Base-by-base conservation (phyloP, 2,329 filamentous ascomycete genomes). In the Taxawa tesnikishii region DNA sequence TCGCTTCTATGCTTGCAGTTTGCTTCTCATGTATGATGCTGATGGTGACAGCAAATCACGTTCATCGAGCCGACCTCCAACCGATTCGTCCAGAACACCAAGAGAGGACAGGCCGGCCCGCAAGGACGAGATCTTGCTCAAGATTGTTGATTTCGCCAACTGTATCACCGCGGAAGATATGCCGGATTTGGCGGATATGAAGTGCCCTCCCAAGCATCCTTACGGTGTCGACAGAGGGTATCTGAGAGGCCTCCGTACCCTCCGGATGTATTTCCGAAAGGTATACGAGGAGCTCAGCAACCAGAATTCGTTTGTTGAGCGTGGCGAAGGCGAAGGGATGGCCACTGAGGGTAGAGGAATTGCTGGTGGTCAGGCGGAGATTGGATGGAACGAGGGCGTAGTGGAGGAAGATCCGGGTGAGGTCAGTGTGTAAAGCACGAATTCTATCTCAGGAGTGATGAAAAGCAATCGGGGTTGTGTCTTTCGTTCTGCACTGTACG, bases 141-240 rank as follows among this genome's bases (percentile, higher is more conserved):
- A 94, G 58, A 92, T 98, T 54, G 88, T 94, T 36, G 90, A 98
- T 56, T 98, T 98, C 61, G 90, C 90, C 41, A 98, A 98, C 54
- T 94, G 88, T 49, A 78, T 96, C 21, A 96, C 87, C 1, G 82
- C 83, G 4, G 80, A 90, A 43, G 85, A 94, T 47, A 53, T 59
- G 30, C 48, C 73, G 3, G 37, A 36, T 13, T 59, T 68, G 1
- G 58, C 75, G 8, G 65, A 73, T 37, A 59, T 65, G 2, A 59
- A 65, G 12, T 94, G 88, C 45, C 90, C 90, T 10, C 90, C 90
- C 4, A 70, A 74, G 37, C 74, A 92, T 49, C 83, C 83, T 0
- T 62, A 79, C 21, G 78, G 83, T 38, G 77, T 93, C 5, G 90
- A 98, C 45, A 72, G 77, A 16, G 90, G 90, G 0, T 98, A 96